Evolutionary conservation across 1,284 basidiomycete genomes (phyloP).

Genomic region (Wolfiporia cocos): DNA sequence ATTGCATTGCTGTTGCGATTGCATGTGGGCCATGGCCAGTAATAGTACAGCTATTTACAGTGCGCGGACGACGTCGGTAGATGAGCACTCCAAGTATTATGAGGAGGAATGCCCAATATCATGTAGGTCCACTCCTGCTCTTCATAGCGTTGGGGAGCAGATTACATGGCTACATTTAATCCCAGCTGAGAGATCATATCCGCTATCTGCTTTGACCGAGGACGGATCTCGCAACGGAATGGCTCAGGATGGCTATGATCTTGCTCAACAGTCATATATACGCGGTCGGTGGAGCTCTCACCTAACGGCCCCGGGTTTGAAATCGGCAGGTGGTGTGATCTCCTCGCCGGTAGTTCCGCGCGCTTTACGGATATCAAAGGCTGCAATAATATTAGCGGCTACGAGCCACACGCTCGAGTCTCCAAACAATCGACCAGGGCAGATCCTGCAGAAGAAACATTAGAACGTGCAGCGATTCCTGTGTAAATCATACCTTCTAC

Average conservation of each 20-base stretch:
- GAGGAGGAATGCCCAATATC: no score
- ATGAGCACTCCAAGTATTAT: no score
- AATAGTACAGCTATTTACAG: no score
- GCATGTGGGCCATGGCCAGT: no score
- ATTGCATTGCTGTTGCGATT: no score
- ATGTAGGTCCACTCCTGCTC: no score
- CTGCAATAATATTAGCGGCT: background rate
- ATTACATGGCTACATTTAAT: no score
- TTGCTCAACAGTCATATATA: background rate
- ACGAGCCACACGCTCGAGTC: background rate
- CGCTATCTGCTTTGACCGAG: background rate
- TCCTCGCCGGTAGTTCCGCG: background rate
- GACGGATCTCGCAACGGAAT: background rate
- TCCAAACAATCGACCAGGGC: background rate
- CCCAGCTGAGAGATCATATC: no score
- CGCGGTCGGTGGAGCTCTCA: background rate
- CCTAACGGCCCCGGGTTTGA: background rate
- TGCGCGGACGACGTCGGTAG: no score
- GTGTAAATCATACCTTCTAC: slow-evolving; percentile 1
- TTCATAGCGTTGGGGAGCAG: no score
- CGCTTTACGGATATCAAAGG: background rate
- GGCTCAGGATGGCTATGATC: background rate
- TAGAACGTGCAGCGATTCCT: background rate
- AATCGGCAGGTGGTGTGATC: background rate
- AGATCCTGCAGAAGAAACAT: background rate